Evolutionary conservation across 345 rosid species (phyloP).

Genomic region (Gossypioides kirkii): DNA sequence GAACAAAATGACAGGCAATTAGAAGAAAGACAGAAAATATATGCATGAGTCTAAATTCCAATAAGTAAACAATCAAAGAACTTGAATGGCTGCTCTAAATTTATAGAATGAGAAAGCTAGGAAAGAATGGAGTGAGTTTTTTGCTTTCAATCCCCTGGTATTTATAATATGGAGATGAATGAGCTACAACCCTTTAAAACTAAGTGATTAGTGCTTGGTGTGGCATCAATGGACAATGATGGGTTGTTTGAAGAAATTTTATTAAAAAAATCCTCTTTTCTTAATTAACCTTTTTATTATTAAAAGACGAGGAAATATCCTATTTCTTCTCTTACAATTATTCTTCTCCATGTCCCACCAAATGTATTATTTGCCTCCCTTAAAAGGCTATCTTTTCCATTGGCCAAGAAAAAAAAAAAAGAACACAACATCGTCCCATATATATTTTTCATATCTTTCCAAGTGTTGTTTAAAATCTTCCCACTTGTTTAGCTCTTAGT

Average conservation of each 20-base stretch:
- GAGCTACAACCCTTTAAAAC: no score
- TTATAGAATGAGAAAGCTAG: background rate
- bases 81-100: background rate
- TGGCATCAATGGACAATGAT: background rate
- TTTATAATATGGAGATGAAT: constrained; percentile 18
- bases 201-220: background rate
- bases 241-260: background rate
- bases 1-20: constrained; percentile 20
- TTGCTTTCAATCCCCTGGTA: background rate
- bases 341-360: no score
- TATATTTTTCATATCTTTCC: no score
- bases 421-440: no score
- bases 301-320: background rate
- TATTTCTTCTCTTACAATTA: background rate
- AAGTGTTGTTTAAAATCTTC: no score
- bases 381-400: no score
- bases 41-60: constrained; percentile 5
- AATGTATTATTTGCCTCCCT: no score
- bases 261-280: background rate
- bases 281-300: background rate
- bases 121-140: constrained; percentile 3
- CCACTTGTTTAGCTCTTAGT: no score
- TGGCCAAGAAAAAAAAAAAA: no score
- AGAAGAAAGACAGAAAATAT: constrained; percentile 18
- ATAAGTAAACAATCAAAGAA: background rate